A percentile compares a stretch with the other conserved stretches of the same genome.
These are phyloP conservation scores for Salix brachista DNA, from an alignment of 345 rosid species.

Conservation along the genomic window DNA sequence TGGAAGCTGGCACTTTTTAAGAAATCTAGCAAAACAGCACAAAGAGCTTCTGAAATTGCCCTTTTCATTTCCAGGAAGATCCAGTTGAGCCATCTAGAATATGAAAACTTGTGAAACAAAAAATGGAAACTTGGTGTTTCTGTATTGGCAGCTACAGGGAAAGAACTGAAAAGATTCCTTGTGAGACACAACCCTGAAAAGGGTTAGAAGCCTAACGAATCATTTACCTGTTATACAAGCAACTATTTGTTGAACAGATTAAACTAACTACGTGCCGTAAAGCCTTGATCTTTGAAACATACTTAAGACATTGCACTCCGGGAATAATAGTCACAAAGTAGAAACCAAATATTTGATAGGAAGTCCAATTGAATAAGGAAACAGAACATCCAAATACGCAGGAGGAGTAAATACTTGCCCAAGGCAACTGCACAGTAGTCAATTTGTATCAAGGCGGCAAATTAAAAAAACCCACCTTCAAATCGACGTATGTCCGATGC, in stretches of 20 bases:
- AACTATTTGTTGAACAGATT: constrained; percentile 20
- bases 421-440: neutral
- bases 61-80: constrained; percentile 5
- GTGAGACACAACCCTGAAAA: constrained; percentile 13
- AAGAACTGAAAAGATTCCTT: constrained; percentile 22
- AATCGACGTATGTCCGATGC: constrained; percentile 93
- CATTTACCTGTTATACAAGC: constrained; percentile 38
- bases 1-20: neutral
- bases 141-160: neutral
- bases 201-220: constrained; percentile 7
- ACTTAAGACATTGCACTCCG: neutral
- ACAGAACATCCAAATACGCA: neutral
- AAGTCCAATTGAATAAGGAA: neutral
- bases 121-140: neutral
- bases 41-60: neutral
- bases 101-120: neutral
- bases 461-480: constrained; percentile 51
- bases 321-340: neutral
- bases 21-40: constrained; percentile 1
- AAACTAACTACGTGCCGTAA: constrained; percentile 2
- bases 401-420: neutral
- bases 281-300: constrained; percentile 13
- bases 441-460: neutral
- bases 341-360: neutral
- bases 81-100: neutral